phyloP scores from a whole-genome alignment of 192 early-diverging fungal species.

The Backusella tarrabulga region DNA sequence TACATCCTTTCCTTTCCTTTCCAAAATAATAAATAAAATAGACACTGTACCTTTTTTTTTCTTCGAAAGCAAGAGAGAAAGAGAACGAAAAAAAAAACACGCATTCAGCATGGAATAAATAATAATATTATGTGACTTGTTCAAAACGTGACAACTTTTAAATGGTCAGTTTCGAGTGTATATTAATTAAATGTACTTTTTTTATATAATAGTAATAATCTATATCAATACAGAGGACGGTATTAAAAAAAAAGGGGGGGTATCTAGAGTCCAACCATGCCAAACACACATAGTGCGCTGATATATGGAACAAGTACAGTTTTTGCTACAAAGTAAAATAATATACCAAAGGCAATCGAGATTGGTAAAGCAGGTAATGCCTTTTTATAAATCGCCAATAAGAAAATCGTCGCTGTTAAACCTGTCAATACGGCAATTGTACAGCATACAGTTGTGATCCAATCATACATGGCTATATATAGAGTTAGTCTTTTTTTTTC shows the following conservation, averaged over 20 bases:
- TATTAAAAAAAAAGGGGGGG: background rate
- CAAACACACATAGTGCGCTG: constrained; percentile 33
- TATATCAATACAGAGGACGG: background rate
- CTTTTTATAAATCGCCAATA: constrained; percentile 77
- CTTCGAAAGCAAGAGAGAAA: background rate
- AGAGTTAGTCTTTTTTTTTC: background rate
- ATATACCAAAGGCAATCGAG: constrained; percentile 80
- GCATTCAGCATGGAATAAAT: background rate
- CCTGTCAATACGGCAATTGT: constrained; percentile 82
- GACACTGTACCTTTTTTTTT: background rate
- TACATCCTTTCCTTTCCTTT: background rate
- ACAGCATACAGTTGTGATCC: constrained; percentile 78
- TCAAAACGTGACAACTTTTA: background rate
- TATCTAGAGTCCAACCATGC: constrained; percentile 33
- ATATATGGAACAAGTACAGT: constrained; percentile 49
- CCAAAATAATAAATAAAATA: background rate
- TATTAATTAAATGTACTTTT: no score
- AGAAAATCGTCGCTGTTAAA: constrained; percentile 83
- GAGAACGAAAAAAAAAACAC: background rate
- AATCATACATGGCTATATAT: constrained; percentile 66
- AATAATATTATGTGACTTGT: background rate
- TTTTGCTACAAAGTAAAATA: constrained; percentile 73
- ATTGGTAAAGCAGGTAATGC: constrained; percentile 87
- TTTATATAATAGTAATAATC: background rate
- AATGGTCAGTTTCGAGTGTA: background rate